phyloP scores from a whole-genome alignment of 169 alveolate species.

The Plasmodium adleri region DNA sequence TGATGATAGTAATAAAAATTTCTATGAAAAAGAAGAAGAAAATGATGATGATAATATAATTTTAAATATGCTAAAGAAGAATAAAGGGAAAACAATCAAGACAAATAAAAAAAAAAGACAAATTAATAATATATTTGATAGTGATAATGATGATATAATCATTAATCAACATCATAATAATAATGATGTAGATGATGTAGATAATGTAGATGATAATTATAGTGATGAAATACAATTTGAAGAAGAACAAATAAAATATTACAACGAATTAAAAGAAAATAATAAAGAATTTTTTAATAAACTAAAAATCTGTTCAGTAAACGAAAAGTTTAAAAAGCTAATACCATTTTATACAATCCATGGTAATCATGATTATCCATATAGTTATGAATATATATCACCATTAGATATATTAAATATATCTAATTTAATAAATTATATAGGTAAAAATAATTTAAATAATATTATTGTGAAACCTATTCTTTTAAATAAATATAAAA shows the following conservation, averaged over 20 bases:
- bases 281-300: not conserved
- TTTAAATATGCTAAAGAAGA: no score
- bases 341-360: constrained; percentile 78
- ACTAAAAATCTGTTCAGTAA: constrained; percentile 8
- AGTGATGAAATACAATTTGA: not conserved
- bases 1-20: no score
- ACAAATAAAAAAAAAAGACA: no score
- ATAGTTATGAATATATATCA: constrained; percentile 77
- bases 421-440: constrained; percentile 91
- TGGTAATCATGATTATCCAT: constrained; percentile 84
- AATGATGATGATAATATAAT: not conserved
- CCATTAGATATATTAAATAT: constrained; percentile 81
- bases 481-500: constrained; percentile 90
- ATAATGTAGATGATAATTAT: not conserved
- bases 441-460: constrained; percentile 92
- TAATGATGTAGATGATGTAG: not conserved
- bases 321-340: constrained; percentile 23
- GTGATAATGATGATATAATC: not conserved
- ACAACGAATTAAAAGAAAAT: not conserved
- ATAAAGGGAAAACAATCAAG: not conserved
- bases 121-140: no score
- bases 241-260: not conserved
- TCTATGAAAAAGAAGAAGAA: not conserved
- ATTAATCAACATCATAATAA: not conserved
- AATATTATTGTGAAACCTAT: constrained; percentile 92